These are phyloP conservation scores for Thelephora ganbajun DNA, from an alignment of 768 basidiomycete species.

Conservation along the genomic window DNA sequence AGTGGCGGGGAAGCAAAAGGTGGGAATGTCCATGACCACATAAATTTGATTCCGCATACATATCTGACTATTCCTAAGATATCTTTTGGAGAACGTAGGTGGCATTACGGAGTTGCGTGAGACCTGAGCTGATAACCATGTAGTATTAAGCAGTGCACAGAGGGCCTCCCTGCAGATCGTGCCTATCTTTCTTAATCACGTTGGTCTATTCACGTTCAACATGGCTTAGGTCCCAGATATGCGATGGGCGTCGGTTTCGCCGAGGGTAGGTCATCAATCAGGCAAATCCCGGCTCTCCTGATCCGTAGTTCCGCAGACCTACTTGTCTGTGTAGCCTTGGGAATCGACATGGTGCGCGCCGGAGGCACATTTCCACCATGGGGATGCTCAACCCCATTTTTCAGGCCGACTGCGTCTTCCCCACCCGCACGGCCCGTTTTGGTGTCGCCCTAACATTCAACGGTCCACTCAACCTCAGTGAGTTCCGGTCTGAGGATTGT, in stretches of 20 bases:
- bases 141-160: slow-evolving; percentile 75
- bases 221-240: slow-evolving; percentile 60
- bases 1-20: slow-evolving; percentile 92
- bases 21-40: slow-evolving; percentile 12
- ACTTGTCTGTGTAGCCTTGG: slow-evolving; percentile 82
- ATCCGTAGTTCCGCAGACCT: slow-evolving; percentile 37
- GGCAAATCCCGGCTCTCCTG: background rate
- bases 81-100: slow-evolving; percentile 75
- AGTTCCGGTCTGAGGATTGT: slow-evolving; percentile 8
- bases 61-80: slow-evolving; percentile 28
- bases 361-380: background rate
- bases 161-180: slow-evolving; percentile 68
- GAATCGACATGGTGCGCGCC: slow-evolving; percentile 69
- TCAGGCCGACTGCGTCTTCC: slow-evolving; percentile 88
- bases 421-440: slow-evolving; percentile 84
- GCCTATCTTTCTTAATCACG: slow-evolving; percentile 15
- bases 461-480: slow-evolving; percentile 77
- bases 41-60: slow-evolving; percentile 1
- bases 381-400: background rate
- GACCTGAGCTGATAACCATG: background rate
- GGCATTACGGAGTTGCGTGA: slow-evolving; percentile 5
- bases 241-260: slow-evolving; percentile 91
- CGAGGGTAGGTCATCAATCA: slow-evolving; percentile 41
- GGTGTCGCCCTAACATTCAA: slow-evolving; percentile 75
- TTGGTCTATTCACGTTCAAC: background rate